phyloP scores from a whole-genome alignment of 306 rosid genomes.

The Mucuna pruriens region DNA sequence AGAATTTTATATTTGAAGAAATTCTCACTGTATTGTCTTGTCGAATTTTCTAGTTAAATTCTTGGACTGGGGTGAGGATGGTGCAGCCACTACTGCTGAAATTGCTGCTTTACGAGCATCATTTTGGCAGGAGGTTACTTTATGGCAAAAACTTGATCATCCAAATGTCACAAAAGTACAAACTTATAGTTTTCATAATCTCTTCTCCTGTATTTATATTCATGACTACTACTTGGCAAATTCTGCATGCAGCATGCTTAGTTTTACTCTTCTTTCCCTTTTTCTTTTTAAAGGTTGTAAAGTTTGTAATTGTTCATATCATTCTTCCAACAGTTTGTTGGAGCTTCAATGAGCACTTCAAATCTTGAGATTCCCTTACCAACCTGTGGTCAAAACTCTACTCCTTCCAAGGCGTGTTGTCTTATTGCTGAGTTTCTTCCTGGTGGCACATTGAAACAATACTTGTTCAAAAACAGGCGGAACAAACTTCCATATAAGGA shows the following conservation, averaged over 20 bases:
- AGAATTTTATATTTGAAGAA: constrained; percentile 12
- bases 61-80: constrained; percentile 96
- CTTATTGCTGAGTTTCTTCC: constrained; percentile 78
- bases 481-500: constrained; percentile 68
- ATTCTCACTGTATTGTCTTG: constrained; percentile 40
- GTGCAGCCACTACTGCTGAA: constrained; percentile 62
- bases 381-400: constrained; percentile 36
- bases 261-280: background rate
- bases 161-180: constrained; percentile 87
- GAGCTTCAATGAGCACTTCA: constrained; percentile 85
- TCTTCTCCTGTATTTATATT: constrained; percentile 16
- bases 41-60: constrained; percentile 73
- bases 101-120: constrained; percentile 74
- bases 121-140: constrained; percentile 89
- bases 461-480: constrained; percentile 57
- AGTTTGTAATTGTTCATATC: constrained; percentile 22
- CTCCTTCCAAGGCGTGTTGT: constrained; percentile 76
- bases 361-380: constrained; percentile 65
- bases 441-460: constrained; percentile 79
- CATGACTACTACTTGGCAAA: constrained; percentile 3
- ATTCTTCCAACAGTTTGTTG: constrained; percentile 64
- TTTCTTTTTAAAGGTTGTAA: background rate
- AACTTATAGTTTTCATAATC: constrained; percentile 30
- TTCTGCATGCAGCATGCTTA: background rate
- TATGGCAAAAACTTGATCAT: constrained; percentile 93